phyloP scores from a whole-genome alignment of 2,329 filamentous ascomycete species.

The Neofusicoccum cordaticola region DNA sequence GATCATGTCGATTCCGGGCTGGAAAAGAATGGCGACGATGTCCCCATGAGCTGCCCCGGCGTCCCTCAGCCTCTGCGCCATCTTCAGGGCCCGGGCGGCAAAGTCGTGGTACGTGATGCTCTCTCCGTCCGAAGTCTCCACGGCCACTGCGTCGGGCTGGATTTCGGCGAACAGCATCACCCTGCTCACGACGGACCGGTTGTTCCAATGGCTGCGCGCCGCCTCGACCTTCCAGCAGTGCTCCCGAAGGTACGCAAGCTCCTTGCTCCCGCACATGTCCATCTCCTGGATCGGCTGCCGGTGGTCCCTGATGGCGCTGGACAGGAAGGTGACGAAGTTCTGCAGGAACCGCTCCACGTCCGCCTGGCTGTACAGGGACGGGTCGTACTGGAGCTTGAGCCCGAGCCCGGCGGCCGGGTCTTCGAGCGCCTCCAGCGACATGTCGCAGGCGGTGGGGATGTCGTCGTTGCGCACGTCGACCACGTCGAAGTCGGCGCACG shows the following conservation, averaged over 20 bases:
- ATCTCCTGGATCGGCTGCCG: constrained; percentile 26
- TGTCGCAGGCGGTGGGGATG: constrained; percentile 23
- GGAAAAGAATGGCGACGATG: constrained; percentile 22
- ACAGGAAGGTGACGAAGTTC: constrained; percentile 26
- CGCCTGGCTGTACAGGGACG: constrained; percentile 22
- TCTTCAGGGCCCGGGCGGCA: constrained; percentile 19
- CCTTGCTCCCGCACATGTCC: constrained; percentile 24
- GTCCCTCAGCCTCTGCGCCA: constrained; percentile 19
- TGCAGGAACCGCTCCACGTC: constrained; percentile 29
- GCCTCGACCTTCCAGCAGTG: constrained; percentile 21
- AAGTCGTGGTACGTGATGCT: constrained; percentile 22
- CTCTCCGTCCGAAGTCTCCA: constrained; percentile 23
- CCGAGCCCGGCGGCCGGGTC: constrained; percentile 22
- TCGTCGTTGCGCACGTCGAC: constrained; percentile 27
- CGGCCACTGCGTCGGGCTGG: constrained; percentile 21
- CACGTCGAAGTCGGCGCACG: constrained; percentile 24
- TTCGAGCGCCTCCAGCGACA: constrained; percentile 25
- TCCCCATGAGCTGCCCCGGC: constrained; percentile 18
- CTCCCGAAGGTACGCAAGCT: constrained; percentile 21
- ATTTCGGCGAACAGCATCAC: constrained; percentile 20
- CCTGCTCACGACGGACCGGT: constrained; percentile 19
- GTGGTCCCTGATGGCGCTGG: constrained; percentile 25
- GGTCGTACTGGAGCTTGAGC: constrained; percentile 23
- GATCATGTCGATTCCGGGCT: constrained; percentile 23
- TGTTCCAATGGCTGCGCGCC: constrained; percentile 22